A percentile compares a stretch with the other conserved stretches of the same genome.
phyloP scores from a whole-genome alignment of 805 yeast genomes.

The Yamadazyma ubonensis region DNA sequence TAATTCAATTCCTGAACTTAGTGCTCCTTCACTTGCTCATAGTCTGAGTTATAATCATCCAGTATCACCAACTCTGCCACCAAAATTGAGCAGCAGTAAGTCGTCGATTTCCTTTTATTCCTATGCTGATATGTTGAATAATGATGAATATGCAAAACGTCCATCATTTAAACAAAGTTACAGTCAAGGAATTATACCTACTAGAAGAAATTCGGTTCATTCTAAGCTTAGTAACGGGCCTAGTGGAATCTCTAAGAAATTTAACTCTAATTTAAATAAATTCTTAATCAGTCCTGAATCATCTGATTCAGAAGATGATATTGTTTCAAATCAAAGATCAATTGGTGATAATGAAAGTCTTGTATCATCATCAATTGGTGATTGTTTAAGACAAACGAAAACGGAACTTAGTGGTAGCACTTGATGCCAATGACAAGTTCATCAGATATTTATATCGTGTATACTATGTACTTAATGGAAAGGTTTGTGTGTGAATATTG shows the following conservation, averaged over 20 bases:
- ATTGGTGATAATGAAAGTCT: constrained; percentile 36
- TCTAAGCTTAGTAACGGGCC: constrained; percentile 6
- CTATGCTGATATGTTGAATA: constrained; percentile 75
- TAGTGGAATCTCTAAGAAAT: constrained; percentile 9
- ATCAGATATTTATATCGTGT: constrained; percentile 13
- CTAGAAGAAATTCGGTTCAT: constrained; percentile 18
- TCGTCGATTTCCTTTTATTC: constrained; percentile 58
- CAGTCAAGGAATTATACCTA: constrained; percentile 34
- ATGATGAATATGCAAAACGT: constrained; percentile 64
- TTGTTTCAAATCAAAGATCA: constrained; percentile 11
- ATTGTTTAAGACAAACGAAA: constrained; percentile 39
- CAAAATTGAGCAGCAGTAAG: constrained; percentile 35
- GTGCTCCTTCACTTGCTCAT: constrained; percentile 4
- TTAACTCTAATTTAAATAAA: constrained; percentile 15
- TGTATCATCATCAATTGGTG: constrained; percentile 38
- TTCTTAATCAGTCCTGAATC: constrained; percentile 30
- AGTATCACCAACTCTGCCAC: constrained; percentile 38
- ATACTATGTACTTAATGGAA: constrained; percentile 11
- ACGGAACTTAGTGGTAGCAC: constrained; percentile 31
- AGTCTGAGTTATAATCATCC: constrained; percentile 11
- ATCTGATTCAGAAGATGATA: constrained; percentile 25
- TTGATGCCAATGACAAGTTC: not conserved
- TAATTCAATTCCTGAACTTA: constrained; percentile 7
- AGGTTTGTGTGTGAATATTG: constrained; percentile 9
- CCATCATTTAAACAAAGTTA: constrained; percentile 49